Percentiles rank a stretch among this genome's conserved stretches.
These are phyloP conservation scores for Torrubiellomyces zombiae DNA, from an alignment of 2,329 filamentous ascomycete species.

Conservation along the genomic window DNA sequence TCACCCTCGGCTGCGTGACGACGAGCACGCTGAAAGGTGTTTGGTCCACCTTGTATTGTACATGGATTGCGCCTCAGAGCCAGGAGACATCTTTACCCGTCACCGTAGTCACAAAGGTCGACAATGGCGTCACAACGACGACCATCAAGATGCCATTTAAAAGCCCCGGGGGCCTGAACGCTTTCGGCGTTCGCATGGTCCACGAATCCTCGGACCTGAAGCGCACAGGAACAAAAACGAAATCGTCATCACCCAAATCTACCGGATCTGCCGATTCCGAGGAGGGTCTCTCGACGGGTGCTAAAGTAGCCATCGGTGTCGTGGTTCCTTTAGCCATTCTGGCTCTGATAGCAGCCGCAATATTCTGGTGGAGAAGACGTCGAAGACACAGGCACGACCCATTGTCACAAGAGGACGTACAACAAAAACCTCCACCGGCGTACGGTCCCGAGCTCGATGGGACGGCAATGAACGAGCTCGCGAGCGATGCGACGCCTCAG, in stretches of 20 bases:
- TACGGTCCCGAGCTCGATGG: conserved; percentile 1
- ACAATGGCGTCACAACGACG: conserved; percentile 8
- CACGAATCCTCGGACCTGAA: conserved; percentile 14
- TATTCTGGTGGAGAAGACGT: conserved; percentile 13
- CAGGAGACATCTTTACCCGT: conserved; percentile 9
- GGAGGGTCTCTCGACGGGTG: conserved; percentile 8
- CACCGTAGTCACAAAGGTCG: conserved; percentile 11
- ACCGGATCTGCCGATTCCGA: background rate
- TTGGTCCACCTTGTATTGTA: conserved; percentile 15
- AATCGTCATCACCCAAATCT: conserved; percentile 2
- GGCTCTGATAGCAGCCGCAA: conserved; percentile 8
- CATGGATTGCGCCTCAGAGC: conserved; percentile 14
- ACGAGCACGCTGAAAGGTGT: conserved; percentile 7
- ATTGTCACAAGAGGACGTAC: too few relatives aligned
- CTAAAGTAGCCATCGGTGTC: conserved; percentile 13
- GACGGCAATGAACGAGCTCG: background rate
- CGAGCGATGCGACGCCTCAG: too few relatives aligned
- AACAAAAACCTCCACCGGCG: too few relatives aligned
- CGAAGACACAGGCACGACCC: too few relatives aligned
- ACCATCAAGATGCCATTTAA: conserved; percentile 8
- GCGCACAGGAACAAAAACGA: conserved; percentile 4
- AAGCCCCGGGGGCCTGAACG: conserved; percentile 13
- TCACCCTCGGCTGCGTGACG: conserved; percentile 13
- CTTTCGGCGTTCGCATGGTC: conserved; percentile 18
- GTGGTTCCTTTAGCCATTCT: conserved; percentile 13